Evolutionary conservation across 2,329 filamentous ascomycete species (phyloP).

Genomic region (Tolypocladium inflatum): DNA sequence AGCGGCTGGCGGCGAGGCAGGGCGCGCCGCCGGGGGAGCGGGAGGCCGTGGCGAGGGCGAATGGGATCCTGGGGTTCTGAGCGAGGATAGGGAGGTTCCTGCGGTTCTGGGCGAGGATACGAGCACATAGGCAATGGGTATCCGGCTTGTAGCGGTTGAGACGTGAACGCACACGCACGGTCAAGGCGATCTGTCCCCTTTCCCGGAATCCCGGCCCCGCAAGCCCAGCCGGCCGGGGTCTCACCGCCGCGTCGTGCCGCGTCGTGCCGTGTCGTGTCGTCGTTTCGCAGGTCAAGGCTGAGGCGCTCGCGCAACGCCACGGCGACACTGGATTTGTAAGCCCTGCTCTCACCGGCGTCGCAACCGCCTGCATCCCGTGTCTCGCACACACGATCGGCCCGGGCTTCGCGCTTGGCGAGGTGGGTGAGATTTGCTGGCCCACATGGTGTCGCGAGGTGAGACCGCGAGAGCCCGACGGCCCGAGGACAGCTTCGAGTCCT

Average conservation of each 20-base stretch:
- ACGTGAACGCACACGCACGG: neutral
- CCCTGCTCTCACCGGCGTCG: neutral
- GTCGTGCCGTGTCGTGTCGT: neutral
- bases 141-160: too few relatives aligned
- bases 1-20: slow-evolving; percentile 19
- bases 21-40: slow-evolving; percentile 23
- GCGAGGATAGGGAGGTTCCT: too few relatives aligned
- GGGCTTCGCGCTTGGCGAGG: neutral
- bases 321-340: neutral
- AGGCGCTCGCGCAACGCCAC: neutral
- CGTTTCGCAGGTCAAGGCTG: neutral
- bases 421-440: neutral
- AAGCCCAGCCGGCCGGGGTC: neutral
- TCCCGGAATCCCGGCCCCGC: neutral
- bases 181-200: neutral
- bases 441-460: neutral
- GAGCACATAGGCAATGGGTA: too few relatives aligned
- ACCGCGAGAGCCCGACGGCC: neutral
- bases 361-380: neutral
- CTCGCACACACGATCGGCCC: neutral
- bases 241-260: neutral
- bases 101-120: too few relatives aligned
- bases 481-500: neutral
- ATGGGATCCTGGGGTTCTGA: slow-evolving; percentile 33
- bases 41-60: slow-evolving; percentile 28